Evolutionary conservation across 106 monocot genomes (phyloP).

Genomic region (Dendrobium nobile): DNA sequence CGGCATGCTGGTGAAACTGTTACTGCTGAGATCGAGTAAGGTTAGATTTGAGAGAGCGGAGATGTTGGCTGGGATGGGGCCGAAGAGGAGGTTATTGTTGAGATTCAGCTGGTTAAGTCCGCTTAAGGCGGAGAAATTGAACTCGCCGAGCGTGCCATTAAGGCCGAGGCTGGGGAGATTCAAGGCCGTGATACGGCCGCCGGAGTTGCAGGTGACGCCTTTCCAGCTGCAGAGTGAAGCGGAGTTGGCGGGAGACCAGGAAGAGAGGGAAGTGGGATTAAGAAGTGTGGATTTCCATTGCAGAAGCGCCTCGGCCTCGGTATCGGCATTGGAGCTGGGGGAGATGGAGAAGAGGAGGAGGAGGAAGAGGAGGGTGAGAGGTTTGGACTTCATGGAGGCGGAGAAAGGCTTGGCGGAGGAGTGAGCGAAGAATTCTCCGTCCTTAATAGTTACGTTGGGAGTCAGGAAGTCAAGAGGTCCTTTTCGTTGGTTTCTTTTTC

Average conservation of each 20-base stretch:
- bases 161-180: slow-evolving; percentile 36
- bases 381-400: slow-evolving; percentile 8
- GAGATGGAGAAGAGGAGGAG: slow-evolving; percentile 31
- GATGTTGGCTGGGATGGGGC: slow-evolving; percentile 43
- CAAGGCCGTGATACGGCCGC: slow-evolving; percentile 25
- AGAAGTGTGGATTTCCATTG: slow-evolving; percentile 56
- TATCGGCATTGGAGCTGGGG: slow-evolving; percentile 23
- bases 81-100: slow-evolving; percentile 66
- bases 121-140: slow-evolving; percentile 55
- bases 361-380: slow-evolving; percentile 6
- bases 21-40: slow-evolving; percentile 40
- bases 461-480: background rate
- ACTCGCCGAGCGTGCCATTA: slow-evolving; percentile 23
- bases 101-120: slow-evolving; percentile 49
- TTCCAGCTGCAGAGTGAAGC: slow-evolving; percentile 56
- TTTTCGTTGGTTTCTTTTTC: too few species aligned
- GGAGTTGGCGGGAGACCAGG: slow-evolving; percentile 41
- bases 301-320: slow-evolving; percentile 51
- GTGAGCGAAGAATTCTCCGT: too few species aligned
- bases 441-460: background rate
- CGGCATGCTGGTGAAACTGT: slow-evolving; percentile 51
- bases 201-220: slow-evolving; percentile 48
- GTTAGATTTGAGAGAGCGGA: slow-evolving; percentile 39
- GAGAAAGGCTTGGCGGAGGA: too few species aligned
- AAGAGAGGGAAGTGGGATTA: slow-evolving; percentile 22